Conservation (phyloP, 225 moss, liverwort and hornwort species). For the Sphagnum contortum region DNA sequence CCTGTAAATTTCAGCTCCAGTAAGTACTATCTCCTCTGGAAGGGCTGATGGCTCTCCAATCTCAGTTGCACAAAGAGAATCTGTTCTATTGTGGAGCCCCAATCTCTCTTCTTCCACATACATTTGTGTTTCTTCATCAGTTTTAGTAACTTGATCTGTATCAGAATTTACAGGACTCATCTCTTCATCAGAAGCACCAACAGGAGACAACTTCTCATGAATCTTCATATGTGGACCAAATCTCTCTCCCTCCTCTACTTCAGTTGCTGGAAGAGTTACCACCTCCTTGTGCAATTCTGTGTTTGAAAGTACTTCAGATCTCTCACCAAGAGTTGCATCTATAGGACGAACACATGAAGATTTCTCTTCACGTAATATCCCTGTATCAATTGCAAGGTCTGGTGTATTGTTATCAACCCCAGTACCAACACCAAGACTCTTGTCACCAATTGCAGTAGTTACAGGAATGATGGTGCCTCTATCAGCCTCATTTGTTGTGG, state of each 20-base stretch:
- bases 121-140: too few relatives aligned
- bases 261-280: constrained; percentile 6
- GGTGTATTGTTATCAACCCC: constrained; percentile 9
- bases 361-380: constrained; percentile 10
- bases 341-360: background rate
- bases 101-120: too few relatives aligned
- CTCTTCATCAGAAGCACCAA: background rate
- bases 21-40: too few relatives aligned
- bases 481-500: too few relatives aligned
- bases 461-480: too few relatives aligned
- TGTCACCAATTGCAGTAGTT: too few relatives aligned
- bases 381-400: constrained; percentile 2
- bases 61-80: background rate
- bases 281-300: constrained; percentile 7
- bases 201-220: constrained; percentile 6
- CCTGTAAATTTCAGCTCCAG: too few relatives aligned
- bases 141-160: too few relatives aligned
- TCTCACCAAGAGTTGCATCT: background rate
- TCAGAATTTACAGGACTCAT: too few relatives aligned
- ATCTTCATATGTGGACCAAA: background rate
- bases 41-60: too few relatives aligned
- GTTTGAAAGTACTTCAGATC: too few relatives aligned
- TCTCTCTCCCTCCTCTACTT: constrained; percentile 5
- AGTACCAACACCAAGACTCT: background rate
- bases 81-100: too few relatives aligned